These are phyloP conservation scores for Orbilia brochopaga DNA, from an alignment of 2,329 filamentous ascomycete genomes.

Conservation along the genomic window DNA sequence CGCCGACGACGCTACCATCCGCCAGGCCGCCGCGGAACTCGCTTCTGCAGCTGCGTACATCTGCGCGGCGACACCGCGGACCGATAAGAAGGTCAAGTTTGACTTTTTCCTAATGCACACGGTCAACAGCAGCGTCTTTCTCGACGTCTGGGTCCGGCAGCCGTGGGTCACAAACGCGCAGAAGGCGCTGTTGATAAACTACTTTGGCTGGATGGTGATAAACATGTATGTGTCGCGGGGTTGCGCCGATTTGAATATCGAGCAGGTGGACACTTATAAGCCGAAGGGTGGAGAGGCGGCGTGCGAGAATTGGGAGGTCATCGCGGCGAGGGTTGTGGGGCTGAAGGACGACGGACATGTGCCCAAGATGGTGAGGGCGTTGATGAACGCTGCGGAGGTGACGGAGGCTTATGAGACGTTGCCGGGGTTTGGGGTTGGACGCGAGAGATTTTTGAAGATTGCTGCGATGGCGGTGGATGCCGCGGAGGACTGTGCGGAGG, in stretches of 20 bases:
- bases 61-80: conserved; percentile 68
- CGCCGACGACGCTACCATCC: conserved; percentile 58
- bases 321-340: conserved; percentile 61
- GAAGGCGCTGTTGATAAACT: conserved; percentile 77
- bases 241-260: conserved; percentile 66
- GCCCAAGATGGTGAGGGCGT: conserved; percentile 74
- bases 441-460: conserved; percentile 67
- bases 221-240: conserved; percentile 74
- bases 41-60: conserved; percentile 61
- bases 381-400: conserved; percentile 68
- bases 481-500: conserved; percentile 56
- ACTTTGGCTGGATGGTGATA: conserved; percentile 78
- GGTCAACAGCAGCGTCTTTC: conserved; percentile 78
- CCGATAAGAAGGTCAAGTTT: conserved; percentile 71
- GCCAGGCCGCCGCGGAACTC: conserved; percentile 56
- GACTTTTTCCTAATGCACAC: conserved; percentile 87
- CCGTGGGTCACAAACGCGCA: conserved; percentile 66
- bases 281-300: conserved; percentile 59
- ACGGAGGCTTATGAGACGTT: conserved; percentile 61
- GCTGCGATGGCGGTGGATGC: conserved; percentile 68
- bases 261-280: conserved; percentile 68
- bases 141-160: conserved; percentile 67
- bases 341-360: conserved; percentile 79
- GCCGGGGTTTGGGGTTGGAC: conserved; percentile 64
- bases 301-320: conserved; percentile 59